phyloP scores from a whole-genome alignment of 305 asterid species.

The Petunia hybrid region DNA sequence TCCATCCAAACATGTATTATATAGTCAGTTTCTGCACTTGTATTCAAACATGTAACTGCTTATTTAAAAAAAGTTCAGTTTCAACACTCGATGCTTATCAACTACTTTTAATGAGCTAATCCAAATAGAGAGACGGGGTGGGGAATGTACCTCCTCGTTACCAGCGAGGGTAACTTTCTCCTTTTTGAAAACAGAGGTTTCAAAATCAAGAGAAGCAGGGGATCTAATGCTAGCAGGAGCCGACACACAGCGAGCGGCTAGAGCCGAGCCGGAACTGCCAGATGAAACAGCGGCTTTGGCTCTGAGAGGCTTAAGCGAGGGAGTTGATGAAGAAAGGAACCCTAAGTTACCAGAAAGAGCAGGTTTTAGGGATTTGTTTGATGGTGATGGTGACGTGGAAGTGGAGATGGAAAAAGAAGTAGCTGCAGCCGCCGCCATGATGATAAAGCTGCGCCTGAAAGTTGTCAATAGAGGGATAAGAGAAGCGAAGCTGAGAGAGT shows the following conservation, averaged over 20 bases:
- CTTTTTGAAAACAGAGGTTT: conserved; percentile 76
- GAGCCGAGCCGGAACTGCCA: conserved; percentile 49
- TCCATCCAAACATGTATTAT: too few relatives aligned
- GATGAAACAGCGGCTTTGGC: conserved; percentile 44
- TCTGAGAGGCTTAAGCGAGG: conserved; percentile 61
- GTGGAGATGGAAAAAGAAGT: conserved; percentile 45
- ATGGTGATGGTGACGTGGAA: conserved; percentile 38
- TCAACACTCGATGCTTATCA: too few relatives aligned
- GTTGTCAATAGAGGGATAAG: conserved; percentile 2
- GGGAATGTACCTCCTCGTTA: conserved; percentile 68
- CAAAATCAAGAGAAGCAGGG: conserved; percentile 68
- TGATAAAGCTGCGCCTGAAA: background rate
- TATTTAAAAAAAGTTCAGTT: too few relatives aligned
- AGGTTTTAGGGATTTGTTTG: conserved; percentile 46
- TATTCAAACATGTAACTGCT: too few relatives aligned
- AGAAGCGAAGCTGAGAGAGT: background rate
- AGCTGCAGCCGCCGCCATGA: conserved; percentile 71
- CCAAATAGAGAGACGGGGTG: background rate
- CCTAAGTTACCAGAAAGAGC: conserved; percentile 47
- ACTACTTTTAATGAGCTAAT: too few relatives aligned
- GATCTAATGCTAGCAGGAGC: conserved; percentile 53
- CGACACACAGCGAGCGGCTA: conserved; percentile 68
- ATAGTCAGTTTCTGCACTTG: too few relatives aligned
- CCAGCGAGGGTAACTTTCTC: conserved; percentile 89
- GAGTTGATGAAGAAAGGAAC: conserved; percentile 63